Conservation (phyloP, 768 basidiomycete species). For the Kwoniella mangroviensis region DNA sequence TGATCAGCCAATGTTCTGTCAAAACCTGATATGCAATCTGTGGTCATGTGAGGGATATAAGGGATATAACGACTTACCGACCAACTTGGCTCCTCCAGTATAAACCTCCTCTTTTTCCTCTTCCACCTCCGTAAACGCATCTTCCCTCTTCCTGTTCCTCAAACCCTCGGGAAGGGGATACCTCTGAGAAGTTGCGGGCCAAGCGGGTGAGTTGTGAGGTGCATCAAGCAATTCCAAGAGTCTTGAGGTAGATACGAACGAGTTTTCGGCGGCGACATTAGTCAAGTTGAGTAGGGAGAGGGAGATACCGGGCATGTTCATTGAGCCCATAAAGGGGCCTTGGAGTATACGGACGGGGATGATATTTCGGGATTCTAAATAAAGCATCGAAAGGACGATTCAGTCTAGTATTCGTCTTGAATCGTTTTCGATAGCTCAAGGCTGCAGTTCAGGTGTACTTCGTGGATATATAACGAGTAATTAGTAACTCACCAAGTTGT, state of each 20-base stretch:
- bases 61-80: constrained; percentile 29
- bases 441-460: too few relatives aligned
- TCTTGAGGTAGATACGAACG: constrained; percentile 23
- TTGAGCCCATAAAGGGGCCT: constrained; percentile 72
- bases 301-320: constrained; percentile 93
- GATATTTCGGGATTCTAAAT: constrained; percentile 33
- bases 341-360: constrained; percentile 62
- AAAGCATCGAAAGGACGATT: too few relatives aligned
- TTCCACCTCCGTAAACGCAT: constrained; percentile 45
- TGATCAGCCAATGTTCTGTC: neutral
- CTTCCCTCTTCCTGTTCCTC: constrained; percentile 34
- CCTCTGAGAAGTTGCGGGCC: constrained; percentile 48
- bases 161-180: constrained; percentile 40
- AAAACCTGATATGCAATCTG: neutral
- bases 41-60: neutral
- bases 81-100: constrained; percentile 33
- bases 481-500: constrained; percentile 62
- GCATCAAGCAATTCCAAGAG: constrained; percentile 48
- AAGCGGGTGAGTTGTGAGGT: constrained; percentile 46
- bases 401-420: too few relatives aligned
- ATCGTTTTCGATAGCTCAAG: too few relatives aligned
- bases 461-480: neutral
- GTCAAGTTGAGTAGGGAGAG: constrained; percentile 69
- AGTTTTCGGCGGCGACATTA: constrained; percentile 52
- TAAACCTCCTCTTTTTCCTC: constrained; percentile 35